Percentiles rank a stretch among this genome's conserved stretches.
phyloP scores from a whole-genome alignment of 371 early-diverging fungal genomes.

The Rhizomucor pusillus region DNA sequence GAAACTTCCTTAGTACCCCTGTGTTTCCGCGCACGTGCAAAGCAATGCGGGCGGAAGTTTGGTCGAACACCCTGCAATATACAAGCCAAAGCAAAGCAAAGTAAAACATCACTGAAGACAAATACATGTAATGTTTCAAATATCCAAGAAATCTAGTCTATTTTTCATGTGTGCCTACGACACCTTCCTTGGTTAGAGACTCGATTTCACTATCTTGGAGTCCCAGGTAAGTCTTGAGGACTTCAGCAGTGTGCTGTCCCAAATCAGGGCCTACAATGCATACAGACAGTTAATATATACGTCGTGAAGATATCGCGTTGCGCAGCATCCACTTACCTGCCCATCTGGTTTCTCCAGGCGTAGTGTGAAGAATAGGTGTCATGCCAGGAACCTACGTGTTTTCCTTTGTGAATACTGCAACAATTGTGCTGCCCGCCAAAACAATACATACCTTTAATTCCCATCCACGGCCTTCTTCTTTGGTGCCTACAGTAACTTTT shows the following conservation, averaged over 20 bases:
- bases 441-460: slow-evolving; percentile 29
- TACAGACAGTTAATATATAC: not conserved
- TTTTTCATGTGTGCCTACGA: no score
- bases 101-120: no score
- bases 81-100: no score
- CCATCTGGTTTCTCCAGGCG: slow-evolving; percentile 55
- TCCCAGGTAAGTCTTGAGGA: slow-evolving; percentile 30
- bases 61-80: no score
- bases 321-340: slow-evolving; percentile 27
- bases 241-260: slow-evolving; percentile 46
- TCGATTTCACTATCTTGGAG: slow-evolving; percentile 23
- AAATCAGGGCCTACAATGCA: slow-evolving; percentile 39
- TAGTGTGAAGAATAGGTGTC: slow-evolving; percentile 39
- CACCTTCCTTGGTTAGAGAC: slow-evolving; percentile 21
- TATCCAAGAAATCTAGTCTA: no score
- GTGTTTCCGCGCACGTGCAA: no score
- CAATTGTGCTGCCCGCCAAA: not conserved
- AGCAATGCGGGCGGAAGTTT: no score
- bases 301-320: not conserved
- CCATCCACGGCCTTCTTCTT: slow-evolving; percentile 42
- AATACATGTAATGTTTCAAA: no score
- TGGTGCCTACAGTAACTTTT: slow-evolving; percentile 32
- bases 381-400: slow-evolving; percentile 42
- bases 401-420: not conserved
- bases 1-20: no score